A percentile compares a stretch with the other conserved stretches of the same genome.
Conservation (phyloP, 768 basidiomycete genomes). For the Trametes meyenii region DNA sequence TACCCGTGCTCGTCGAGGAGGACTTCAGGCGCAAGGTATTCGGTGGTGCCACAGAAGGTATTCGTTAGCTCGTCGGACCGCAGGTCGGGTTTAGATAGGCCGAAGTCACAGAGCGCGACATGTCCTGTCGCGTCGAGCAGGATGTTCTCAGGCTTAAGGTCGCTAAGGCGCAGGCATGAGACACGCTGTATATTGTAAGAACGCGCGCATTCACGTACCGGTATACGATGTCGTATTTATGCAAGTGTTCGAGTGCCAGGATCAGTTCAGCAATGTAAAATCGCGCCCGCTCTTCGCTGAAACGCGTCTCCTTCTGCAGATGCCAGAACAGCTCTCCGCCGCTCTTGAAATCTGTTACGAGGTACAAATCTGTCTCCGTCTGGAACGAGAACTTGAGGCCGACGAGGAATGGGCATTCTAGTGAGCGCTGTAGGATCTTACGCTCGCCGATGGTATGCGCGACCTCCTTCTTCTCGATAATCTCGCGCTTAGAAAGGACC, state of each 20-base stretch:
- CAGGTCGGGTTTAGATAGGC: slow-evolving; percentile 94
- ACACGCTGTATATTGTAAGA: background rate
- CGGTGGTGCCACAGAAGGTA: slow-evolving; percentile 98
- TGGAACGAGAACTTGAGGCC: slow-evolving; percentile 99
- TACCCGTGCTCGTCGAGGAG: slow-evolving; percentile 97
- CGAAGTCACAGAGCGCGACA: slow-evolving; percentile 98
- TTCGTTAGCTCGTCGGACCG: slow-evolving; percentile 95
- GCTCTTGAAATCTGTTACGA: slow-evolving; percentile 98
- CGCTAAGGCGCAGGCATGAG: slow-evolving; percentile 46
- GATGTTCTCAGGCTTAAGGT: slow-evolving; percentile 98
- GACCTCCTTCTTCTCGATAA: slow-evolving; percentile 98
- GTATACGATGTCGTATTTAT: slow-evolving; percentile 96
- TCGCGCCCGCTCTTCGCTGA: slow-evolving; percentile 88
- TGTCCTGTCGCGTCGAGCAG: slow-evolving; percentile 97
- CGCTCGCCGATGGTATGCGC: slow-evolving; percentile 99
- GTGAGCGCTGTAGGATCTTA: slow-evolving; percentile 93
- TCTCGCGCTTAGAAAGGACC: slow-evolving; percentile 97
- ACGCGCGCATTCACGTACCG: slow-evolving; percentile 53
- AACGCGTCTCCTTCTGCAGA: slow-evolving; percentile 92
- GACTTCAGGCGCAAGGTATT: slow-evolving; percentile 99
- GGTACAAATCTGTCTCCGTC: slow-evolving; percentile 91
- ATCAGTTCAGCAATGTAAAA: slow-evolving; percentile 98
- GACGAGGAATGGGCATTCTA: slow-evolving; percentile 96
- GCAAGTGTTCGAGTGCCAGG: slow-evolving; percentile 93
- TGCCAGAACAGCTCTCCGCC: slow-evolving; percentile 99